Base-by-base conservation (phyloP, 1,284 basidiomycete species). In the Cronartium ribicola region DNA sequence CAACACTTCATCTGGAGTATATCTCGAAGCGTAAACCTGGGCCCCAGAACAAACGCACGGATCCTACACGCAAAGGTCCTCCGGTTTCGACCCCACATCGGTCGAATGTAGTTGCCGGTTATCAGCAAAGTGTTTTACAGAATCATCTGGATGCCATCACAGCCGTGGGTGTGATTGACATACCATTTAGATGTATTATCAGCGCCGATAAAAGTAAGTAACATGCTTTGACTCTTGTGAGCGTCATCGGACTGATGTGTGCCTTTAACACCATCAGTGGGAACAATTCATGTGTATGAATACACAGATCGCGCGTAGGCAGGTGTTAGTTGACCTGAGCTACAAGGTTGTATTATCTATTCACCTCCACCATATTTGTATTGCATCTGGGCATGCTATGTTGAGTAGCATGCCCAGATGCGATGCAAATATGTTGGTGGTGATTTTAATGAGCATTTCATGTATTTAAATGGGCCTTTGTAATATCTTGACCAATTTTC, bases 71-170 rank as follows among this genome's bases (percentile, higher is more conserved):
- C 20, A 13, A 57, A 14, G 64, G 62, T 46, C 29, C 29, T 29
- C 46, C 69, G 59, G 66, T 55, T n/a, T 67, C 75, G 22, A 63
- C 60, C 17, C 72, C 72, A 77, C 90, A 88, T 78, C 84, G 91
- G 43, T 88, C 90, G 79, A 88, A 88, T 11, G 81, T 92, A 76
- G 90, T 92, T 73, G 88, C 87, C 6, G 85, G 89, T 68, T 89
- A 88, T 78, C 91, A 94, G 79, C 88, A 91, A 79, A 88, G 86
- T 69, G 81, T 92, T 40, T 82, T 93, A 62, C 88, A 86, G 79
- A 84, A 87, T 1, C 92, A 95, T 79, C 89, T 90, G 77, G 93
- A 95, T 79, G 86, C 90, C 2, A 86, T 96, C 36, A 91, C 89
- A 1, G 87, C 89, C 2, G 81, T 95, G 29, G 86, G 87, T 0